phyloP scores from a whole-genome alignment of 129 eudicot genomes.

The Tagetes erecta region DNA sequence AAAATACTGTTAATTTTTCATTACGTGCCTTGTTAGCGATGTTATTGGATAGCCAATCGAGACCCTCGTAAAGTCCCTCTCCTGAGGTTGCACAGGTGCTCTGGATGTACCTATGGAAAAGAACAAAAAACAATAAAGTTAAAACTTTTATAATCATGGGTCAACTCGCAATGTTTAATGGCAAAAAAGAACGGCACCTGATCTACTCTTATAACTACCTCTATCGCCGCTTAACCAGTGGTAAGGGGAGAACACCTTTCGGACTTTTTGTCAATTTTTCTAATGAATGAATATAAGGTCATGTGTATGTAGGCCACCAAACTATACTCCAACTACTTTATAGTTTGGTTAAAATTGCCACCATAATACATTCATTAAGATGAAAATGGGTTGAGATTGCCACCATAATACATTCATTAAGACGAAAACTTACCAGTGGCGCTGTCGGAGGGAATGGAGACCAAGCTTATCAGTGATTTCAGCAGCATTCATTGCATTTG shows the following conservation, averaged over 20 bases:
- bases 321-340: too few relatives aligned
- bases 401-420: neutral
- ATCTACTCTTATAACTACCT: too few relatives aligned
- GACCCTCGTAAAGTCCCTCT: conserved; percentile 46
- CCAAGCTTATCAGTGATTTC: conserved; percentile 99
- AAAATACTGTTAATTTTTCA: neutral
- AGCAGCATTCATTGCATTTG: conserved; percentile 99
- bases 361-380: neutral
- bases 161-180: neutral
- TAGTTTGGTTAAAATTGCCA: too few relatives aligned
- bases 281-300: too few relatives aligned
- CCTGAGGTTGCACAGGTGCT: conserved; percentile 47
- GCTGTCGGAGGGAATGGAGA: conserved; percentile 98
- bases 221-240: too few relatives aligned
- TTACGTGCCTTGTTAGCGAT: conserved; percentile 38
- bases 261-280: too few relatives aligned
- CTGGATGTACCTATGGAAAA: conserved; percentile 38
- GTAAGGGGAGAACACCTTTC: too few relatives aligned
- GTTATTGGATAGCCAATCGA: conserved; percentile 47
- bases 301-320: too few relatives aligned
- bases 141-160: neutral
- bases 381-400: neutral
- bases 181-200: too few relatives aligned
- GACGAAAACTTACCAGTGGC: conserved; percentile 78
- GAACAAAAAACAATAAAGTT: neutral